These are phyloP conservation scores for Celoporthe dispersa DNA, from an alignment of 2,329 filamentous ascomycete genomes.

Conservation along the genomic window DNA sequence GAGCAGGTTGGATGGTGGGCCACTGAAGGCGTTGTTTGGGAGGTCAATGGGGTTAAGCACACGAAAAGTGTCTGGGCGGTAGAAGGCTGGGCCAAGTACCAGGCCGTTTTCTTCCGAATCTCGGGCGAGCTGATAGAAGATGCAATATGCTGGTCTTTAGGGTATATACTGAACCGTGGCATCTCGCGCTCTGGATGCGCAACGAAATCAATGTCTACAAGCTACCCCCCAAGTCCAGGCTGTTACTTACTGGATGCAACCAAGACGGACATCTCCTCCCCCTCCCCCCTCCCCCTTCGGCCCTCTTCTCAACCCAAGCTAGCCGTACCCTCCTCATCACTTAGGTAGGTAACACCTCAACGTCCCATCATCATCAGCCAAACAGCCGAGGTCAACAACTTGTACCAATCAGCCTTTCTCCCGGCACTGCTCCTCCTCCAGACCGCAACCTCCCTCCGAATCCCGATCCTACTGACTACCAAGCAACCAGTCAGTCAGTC, in stretches of 20 bases:
- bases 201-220: background rate
- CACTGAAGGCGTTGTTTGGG: slow-evolving; percentile 21
- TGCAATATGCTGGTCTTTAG: slow-evolving; percentile 1
- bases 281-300: background rate
- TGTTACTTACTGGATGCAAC: background rate
- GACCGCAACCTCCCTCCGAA: background rate
- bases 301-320: background rate
- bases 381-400: slow-evolving; percentile 40
- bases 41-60: slow-evolving; percentile 10
- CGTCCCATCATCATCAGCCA: slow-evolving; percentile 37
- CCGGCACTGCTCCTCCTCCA: background rate
- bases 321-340: slow-evolving; percentile 35
- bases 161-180: background rate
- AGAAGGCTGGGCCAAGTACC: slow-evolving; percentile 7
- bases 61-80: slow-evolving; percentile 12
- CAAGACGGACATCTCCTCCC: slow-evolving; percentile 23
- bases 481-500: background rate
- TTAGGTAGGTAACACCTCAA: slow-evolving; percentile 42
- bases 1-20: slow-evolving; percentile 11
- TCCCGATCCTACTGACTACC: background rate
- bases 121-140: background rate
- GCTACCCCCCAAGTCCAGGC: background rate
- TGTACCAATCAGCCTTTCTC: slow-evolving; percentile 36
- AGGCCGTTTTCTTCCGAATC: background rate
- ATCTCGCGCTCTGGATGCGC: background rate